phyloP scores from a whole-genome alignment of 1,284 basidiomycete genomes.

The Cronartium ribicola region DNA sequence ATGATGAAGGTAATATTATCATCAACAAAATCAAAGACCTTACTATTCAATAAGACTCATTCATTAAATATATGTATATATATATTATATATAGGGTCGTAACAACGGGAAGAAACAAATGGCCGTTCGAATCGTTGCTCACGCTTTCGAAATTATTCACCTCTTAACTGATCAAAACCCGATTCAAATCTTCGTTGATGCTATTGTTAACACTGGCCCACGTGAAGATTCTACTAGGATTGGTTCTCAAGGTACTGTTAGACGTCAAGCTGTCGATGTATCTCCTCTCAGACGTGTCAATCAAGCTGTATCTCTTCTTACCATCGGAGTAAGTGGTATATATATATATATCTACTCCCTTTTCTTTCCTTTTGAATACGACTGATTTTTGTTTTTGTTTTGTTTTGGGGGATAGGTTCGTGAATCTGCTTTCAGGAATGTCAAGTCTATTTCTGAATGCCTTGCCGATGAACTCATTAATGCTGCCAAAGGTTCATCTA shows the following conservation, averaged over 20 bases:
- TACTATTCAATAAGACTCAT: slow-evolving; percentile 15
- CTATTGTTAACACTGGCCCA: slow-evolving; percentile 99
- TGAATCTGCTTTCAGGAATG: slow-evolving; percentile 99
- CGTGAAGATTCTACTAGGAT: slow-evolving; percentile 99
- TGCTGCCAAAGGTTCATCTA: slow-evolving; percentile 99
- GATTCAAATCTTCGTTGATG: slow-evolving; percentile 96
- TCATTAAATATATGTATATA: slow-evolving; percentile 53
- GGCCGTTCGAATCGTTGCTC: slow-evolving; percentile 97
- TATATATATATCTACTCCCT: background rate
- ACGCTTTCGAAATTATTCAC: slow-evolving; percentile 99
- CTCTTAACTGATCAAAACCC: slow-evolving; percentile 99
- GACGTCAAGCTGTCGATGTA: slow-evolving; percentile 99
- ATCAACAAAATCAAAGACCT: background rate
- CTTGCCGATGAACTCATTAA: slow-evolving; percentile 99
- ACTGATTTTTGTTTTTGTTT: background rate
- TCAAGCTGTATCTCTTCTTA: slow-evolving; percentile 92
- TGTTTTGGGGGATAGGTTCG: slow-evolving; percentile 60
- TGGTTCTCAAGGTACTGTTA: slow-evolving; percentile 98
- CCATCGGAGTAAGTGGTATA: slow-evolving; percentile 61
- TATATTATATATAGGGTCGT: slow-evolving; percentile 69
- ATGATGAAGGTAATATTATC: slow-evolving; percentile 48
- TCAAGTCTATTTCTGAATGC: slow-evolving; percentile 91
- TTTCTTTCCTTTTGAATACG: no score
- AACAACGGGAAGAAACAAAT: slow-evolving; percentile 99
- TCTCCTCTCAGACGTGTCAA: slow-evolving; percentile 97